Evolutionary conservation across 768 basidiomycete genomes (phyloP).

Genomic region (Collybia sp.): DNA sequence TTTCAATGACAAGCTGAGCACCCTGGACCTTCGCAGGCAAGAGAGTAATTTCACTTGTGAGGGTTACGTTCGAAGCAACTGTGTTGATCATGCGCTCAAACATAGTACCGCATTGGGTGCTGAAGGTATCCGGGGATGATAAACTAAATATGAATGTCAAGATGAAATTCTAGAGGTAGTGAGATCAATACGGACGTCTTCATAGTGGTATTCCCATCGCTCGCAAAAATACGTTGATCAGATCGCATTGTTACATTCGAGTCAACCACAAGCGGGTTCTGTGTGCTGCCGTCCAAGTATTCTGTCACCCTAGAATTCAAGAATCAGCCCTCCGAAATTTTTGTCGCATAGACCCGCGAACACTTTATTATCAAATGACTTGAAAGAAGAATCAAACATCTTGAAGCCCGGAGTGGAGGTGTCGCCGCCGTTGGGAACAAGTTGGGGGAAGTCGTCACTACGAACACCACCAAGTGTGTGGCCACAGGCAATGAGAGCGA

Average conservation of each 20-base stretch:
- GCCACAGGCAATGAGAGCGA: conserved; percentile 27
- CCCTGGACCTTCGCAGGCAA: conserved; percentile 10
- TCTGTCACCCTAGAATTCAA: conserved; percentile 21
- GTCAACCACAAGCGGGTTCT: conserved; percentile 27
- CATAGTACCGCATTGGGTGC: conserved; percentile 9
- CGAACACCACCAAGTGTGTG: conserved; percentile 28
- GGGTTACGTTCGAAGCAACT: conserved; percentile 12
- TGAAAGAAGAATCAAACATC: conserved; percentile 9
- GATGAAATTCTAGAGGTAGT: neutral
- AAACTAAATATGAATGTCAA: conserved; percentile 1
- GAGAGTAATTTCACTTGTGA: conserved; percentile 12
- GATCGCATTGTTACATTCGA: conserved; percentile 29
- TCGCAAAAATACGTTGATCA: conserved; percentile 28
- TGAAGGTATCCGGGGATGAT: conserved; percentile 5
- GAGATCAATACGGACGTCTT: conserved; percentile 13
- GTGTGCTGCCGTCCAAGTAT: conserved; percentile 29
- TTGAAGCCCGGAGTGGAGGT: conserved; percentile 3
- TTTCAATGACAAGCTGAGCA: conserved; percentile 8
- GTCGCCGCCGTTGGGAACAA: conserved; percentile 4
- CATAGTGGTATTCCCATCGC: conserved; percentile 30
- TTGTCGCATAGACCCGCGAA: neutral
- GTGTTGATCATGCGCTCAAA: conserved; percentile 18
- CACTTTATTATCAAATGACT: conserved; percentile 14
- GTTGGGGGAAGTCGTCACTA: conserved; percentile 19
- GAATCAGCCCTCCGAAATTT: neutral